Evolutionary conservation across 495 filamentous ascomycete species (phyloP).

Genomic region (Pseudotulostoma volvatum): DNA sequence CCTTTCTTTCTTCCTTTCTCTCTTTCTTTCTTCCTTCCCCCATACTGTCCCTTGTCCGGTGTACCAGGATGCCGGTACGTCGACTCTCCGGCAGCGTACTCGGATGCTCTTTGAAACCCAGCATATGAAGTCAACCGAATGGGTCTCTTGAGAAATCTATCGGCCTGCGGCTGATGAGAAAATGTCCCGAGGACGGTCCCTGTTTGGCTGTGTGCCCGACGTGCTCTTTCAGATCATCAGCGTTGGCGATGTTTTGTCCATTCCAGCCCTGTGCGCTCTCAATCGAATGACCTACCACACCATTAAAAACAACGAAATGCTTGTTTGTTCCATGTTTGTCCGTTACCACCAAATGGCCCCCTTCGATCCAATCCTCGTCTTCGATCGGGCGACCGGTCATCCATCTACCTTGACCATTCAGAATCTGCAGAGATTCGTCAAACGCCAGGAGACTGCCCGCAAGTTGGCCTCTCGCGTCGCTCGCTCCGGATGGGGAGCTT

Average conservation of each 20-base stretch:
- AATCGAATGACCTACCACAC: conserved; percentile 15
- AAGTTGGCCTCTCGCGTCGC: conserved; percentile 12
- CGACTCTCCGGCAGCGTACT: no score
- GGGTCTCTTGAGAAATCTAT: no score
- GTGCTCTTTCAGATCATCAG: conserved; percentile 20
- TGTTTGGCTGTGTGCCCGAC: conserved; percentile 15
- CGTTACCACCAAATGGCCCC: conserved; percentile 9
- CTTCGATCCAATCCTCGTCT: conserved; percentile 12
- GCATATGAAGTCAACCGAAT: no score
- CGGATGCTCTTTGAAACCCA: no score
- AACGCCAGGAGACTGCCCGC: conserved; percentile 11
- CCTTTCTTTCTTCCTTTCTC: no score
- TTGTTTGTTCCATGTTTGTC: conserved; percentile 15
- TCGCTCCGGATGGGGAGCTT: conserved; percentile 14
- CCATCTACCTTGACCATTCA: conserved; percentile 10
- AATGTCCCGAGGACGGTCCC: background rate
- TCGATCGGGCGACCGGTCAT: conserved; percentile 12
- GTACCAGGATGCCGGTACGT: no score
- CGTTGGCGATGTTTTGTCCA: conserved; percentile 10
- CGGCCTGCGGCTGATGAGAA: no score
- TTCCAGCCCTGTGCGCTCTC: conserved; percentile 12
- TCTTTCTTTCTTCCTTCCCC: no score
- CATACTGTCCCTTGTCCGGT: no score
- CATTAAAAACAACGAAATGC: conserved; percentile 13
- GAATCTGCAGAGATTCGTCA: conserved; percentile 10